Evolutionary conservation across 1,284 basidiomycete genomes (phyloP), one percentile per base, ranked within the genome.

Genomic region (Moesziomyces sp.): DNA sequence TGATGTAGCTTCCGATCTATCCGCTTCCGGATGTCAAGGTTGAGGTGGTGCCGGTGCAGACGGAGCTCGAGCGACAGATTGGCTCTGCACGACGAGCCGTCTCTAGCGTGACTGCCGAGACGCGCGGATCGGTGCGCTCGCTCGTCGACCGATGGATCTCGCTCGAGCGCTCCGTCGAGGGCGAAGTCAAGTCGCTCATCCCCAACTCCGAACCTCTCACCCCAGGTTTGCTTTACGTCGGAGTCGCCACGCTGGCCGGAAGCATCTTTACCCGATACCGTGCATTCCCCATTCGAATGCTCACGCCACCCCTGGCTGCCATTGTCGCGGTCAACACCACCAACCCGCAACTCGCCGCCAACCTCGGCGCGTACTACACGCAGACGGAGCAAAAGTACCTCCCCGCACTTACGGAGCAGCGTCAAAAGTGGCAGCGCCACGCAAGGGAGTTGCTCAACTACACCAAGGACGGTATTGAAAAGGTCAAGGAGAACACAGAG

Each of bases 261-360:
- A 93, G 92, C 58, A 91, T 97, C 76, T 84, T 97, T 58, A 89
- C 92, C 0, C 90, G 94, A 43, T 91, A 91, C 70, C 90, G 94
- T 78, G 58, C 78, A 0, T 71, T 81, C 44, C 81, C 84, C 19
- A 64, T 85, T 42, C 83, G 84, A 18, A 58, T 84, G 53, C 52
- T 84, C 52, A 74, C 80, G 1, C 82, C 82, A 3, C 82, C 82
- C 5, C 46, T 78, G 40, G 70, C 79, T 8, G 51, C 79, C 18
- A 47, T 81, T 21, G 77, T 56, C 13, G 80, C 79, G 40, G 45
- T 84, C 52, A 74, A 70, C 59, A 80, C 82, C 70, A 84, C 84
- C 73, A 74, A 84, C 45, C 84, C 84, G 9, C 60, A 78, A 18
- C 81, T 81, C n/a, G 46, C 78, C 3, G 28, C 57, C 47, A 83